Conservation (phyloP, 306 rosid species). For the Prunus mira region DNA sequence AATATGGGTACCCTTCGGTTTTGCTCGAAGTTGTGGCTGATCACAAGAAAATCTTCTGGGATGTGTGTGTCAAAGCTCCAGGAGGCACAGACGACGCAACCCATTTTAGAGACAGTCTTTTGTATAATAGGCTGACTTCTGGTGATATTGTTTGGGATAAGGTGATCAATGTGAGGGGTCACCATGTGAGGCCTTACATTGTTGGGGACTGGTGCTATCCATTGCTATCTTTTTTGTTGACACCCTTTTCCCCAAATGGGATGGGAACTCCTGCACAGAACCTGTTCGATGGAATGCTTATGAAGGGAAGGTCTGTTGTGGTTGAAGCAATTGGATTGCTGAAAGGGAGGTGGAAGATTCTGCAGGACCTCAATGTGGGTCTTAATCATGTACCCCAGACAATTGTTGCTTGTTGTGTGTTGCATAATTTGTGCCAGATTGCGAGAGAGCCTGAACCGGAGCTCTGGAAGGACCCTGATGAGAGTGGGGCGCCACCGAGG, state of each 20-base stretch:
- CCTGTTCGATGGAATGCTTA: slow-evolving; percentile 83
- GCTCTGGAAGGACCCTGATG: slow-evolving; percentile 83
- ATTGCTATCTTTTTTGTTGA: slow-evolving; percentile 57
- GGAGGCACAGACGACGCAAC: slow-evolving; percentile 77
- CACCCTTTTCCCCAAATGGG: slow-evolving; percentile 66
- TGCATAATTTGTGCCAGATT: slow-evolving; percentile 91
- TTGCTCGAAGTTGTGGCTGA: slow-evolving; percentile 87
- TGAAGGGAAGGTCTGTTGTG: slow-evolving; percentile 85
- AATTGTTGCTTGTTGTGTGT: slow-evolving; percentile 83
- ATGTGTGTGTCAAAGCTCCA: slow-evolving; percentile 81
- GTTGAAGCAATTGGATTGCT: slow-evolving; percentile 87
- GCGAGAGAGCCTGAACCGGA: slow-evolving; percentile 94
- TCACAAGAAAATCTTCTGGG: slow-evolving; percentile 90
- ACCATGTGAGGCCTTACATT: slow-evolving; percentile 71
- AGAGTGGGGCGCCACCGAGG: slow-evolving; percentile 63
- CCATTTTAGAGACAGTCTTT: slow-evolving; percentile 71
- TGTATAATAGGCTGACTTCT: slow-evolving; percentile 61
- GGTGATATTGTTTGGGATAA: slow-evolving; percentile 81
- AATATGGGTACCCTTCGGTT: slow-evolving; percentile 60
- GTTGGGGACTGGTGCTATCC: slow-evolving; percentile 97
- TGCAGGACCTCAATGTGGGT: slow-evolving; percentile 80
- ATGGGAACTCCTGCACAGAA: slow-evolving; percentile 86
- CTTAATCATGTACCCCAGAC: slow-evolving; percentile 85
- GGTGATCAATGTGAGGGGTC: slow-evolving; percentile 55
- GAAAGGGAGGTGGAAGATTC: slow-evolving; percentile 90